A percentile compares a stretch with the other conserved stretches of the same genome.
phyloP scores from a whole-genome alignment of 257 asterid species.

The Lantana camara region DNA sequence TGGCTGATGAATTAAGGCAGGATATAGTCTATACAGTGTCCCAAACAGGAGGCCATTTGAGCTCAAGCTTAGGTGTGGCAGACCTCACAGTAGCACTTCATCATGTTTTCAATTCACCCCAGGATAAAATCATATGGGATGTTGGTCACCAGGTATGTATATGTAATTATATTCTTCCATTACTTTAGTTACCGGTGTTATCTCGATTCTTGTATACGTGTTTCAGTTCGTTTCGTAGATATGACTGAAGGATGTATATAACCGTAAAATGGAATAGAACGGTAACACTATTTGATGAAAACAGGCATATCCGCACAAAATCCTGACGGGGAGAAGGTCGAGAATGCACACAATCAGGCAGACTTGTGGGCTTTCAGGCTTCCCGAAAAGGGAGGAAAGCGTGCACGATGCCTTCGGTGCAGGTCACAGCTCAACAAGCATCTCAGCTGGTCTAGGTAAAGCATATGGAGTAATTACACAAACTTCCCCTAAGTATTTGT shows the following conservation, averaged over 20 bases:
- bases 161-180: background rate
- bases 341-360: slow-evolving; percentile 50
- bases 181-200: background rate
- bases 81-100: slow-evolving; percentile 60
- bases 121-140: slow-evolving; percentile 60
- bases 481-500: too few relatives aligned
- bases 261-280: too few relatives aligned
- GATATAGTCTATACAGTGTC: slow-evolving; percentile 49
- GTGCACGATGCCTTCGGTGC: slow-evolving; percentile 57
- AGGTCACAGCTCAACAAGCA: slow-evolving; percentile 62
- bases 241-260: too few relatives aligned
- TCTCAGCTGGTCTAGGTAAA: slow-evolving; percentile 62
- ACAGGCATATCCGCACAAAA: slow-evolving; percentile 54
- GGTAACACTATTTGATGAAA: too few relatives aligned
- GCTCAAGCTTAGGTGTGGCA: slow-evolving; percentile 51
- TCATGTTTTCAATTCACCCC: slow-evolving; percentile 51
- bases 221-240: too few relatives aligned
- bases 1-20: slow-evolving; percentile 51
- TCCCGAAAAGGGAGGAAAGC: slow-evolving; percentile 60
- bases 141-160: slow-evolving; percentile 55
- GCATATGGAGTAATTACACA: too few relatives aligned
- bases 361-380: slow-evolving; percentile 56
- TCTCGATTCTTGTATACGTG: too few relatives aligned
- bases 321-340: slow-evolving; percentile 57
- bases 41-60: slow-evolving; percentile 53